A percentile compares a stretch with the other conserved stretches of the same genome.
phyloP scores from a whole-genome alignment of 2,329 filamentous ascomycete species.

The Colletotrichum orchidophilum region DNA sequence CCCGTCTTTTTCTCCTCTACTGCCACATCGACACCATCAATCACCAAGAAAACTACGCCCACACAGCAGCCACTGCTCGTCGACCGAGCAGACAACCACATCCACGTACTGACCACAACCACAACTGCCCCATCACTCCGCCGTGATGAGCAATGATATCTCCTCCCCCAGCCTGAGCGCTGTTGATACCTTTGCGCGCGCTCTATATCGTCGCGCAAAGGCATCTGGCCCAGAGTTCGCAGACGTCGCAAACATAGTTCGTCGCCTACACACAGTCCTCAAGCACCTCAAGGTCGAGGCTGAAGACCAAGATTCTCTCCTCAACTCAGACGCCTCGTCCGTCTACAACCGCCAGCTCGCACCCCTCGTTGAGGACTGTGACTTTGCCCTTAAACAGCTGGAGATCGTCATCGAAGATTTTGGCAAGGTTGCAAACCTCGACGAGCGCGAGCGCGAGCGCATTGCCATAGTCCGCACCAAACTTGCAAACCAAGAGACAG shows the following conservation, averaged over 20 bases:
- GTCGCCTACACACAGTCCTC: constrained; percentile 63
- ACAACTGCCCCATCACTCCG: constrained; percentile 12
- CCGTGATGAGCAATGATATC: constrained; percentile 42
- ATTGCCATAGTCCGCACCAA: constrained; percentile 55
- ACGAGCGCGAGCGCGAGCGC: constrained; percentile 47
- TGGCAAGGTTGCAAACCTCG: constrained; percentile 38
- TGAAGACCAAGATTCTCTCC: constrained; percentile 63
- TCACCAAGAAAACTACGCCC: background rate
- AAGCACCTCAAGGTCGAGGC: constrained; percentile 67
- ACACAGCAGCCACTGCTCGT: background rate
- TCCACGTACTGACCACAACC: constrained; percentile 25
- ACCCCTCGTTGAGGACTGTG: constrained; percentile 63
- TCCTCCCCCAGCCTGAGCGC: constrained; percentile 60
- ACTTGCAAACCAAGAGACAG: constrained; percentile 61
- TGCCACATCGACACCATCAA: background rate
- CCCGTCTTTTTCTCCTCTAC: background rate
- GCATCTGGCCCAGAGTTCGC: constrained; percentile 58
- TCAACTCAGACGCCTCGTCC: constrained; percentile 53
- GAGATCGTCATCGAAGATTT: constrained; percentile 62
- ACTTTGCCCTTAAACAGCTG: constrained; percentile 64
- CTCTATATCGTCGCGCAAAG: constrained; percentile 64
- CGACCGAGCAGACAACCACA: background rate
- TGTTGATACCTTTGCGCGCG: constrained; percentile 64
- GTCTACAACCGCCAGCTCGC: constrained; percentile 60
- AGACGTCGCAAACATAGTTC: constrained; percentile 59